A percentile compares a stretch with the other conserved stretches of the same genome.
Evolutionary conservation across 228 moss, liverwort and hornwort genomes (phyloP).

Genomic region (Sphagnum magellanicum): DNA sequence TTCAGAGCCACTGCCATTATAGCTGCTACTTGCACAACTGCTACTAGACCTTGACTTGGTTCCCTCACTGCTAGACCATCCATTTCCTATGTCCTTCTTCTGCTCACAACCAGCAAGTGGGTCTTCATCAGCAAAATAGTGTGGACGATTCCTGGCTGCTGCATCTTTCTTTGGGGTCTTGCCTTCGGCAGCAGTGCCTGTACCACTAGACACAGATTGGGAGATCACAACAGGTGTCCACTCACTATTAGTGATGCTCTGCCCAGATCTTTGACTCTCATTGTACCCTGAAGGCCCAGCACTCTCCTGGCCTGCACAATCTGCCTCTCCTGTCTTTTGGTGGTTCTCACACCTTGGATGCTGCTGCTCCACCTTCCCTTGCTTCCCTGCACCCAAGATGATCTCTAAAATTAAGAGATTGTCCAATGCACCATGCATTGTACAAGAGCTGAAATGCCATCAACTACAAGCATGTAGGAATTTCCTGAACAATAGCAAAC

Average conservation of each 20-base stretch:
- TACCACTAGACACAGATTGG: slow-evolving; percentile 18
- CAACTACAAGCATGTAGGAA: too few species aligned
- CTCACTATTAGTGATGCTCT: slow-evolving; percentile 30
- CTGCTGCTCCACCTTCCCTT: slow-evolving; percentile 27
- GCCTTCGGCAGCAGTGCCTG: slow-evolving; percentile 10
- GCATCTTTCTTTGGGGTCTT: slow-evolving; percentile 18
- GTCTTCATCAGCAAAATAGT: too few species aligned
- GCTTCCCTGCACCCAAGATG: slow-evolving; percentile 25
- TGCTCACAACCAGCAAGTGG: slow-evolving; percentile 25
- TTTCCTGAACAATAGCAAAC: too few species aligned
- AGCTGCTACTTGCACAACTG: slow-evolving; percentile 61
- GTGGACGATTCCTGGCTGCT: slow-evolving; percentile 22
- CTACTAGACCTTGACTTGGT: slow-evolving; percentile 54
- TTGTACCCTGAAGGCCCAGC: slow-evolving; percentile 36
- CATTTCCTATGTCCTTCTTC: slow-evolving; percentile 29
- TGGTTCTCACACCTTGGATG: slow-evolving; percentile 32
- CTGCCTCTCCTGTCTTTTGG: slow-evolving; percentile 33
- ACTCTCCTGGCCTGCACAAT: slow-evolving; percentile 29
- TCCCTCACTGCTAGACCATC: slow-evolving; percentile 34
- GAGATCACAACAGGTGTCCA: slow-evolving; percentile 16
- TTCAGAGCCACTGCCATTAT: slow-evolving; percentile 54
- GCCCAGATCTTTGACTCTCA: slow-evolving; percentile 30
- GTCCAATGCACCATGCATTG: too few species aligned
- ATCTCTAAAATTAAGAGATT: too few species aligned
- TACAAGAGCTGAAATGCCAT: too few species aligned